Evolutionary conservation across 768 basidiomycete species (phyloP), one percentile per base, ranked within the genome.

Genomic region (Lentinula aciculospora): DNA sequence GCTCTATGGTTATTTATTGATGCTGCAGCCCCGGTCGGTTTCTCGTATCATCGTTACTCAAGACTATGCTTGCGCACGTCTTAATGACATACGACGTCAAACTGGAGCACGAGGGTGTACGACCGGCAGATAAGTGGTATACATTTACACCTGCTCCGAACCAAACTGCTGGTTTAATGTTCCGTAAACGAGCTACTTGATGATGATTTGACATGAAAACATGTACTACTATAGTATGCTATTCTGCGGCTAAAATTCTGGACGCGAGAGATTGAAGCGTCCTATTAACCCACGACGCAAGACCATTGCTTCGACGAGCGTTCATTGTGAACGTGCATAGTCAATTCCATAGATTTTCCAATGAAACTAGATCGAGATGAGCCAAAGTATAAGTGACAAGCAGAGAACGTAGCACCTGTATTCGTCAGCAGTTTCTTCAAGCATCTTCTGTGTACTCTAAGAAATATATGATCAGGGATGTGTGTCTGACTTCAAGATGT

Each of bases 81-180:
- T 45, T 73, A 15, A 37, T 68, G 40, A 65, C 65, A 50, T 73
- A 71, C 58, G 72, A 73, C 59, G 47, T 69, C 34, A 68, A 66
- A 50, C 58, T 73, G 32, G 68, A 72, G 49, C 68, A 72, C 36
- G 71, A 71, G 44, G 46, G 46, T 21, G 64, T 67, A 32, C 66
- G 70, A 19, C 75, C 76, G 7, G 63, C 66, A 28, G 71, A 72
- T 49, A 49, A 66, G 48, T 72, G 71, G 71, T 61, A 40, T 55
- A 42, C 37, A 23, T 39, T 55, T 27, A 23, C 39, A 15, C 39
- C 34, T 27, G 39, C 37, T 55, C 53, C 53, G 31, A 55, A 55
- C 21, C 32, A 55, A 39, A 42, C 34, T 39, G 53, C 53, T 40
- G 37, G 39, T 13, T 25, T 55, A 15, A 42, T 55, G 53, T 55